A percentile compares a stretch with the other conserved stretches of the same genome.
Conservation (phyloP, 2,329 filamentous ascomycete genomes). For the Periconia sp. region DNA sequence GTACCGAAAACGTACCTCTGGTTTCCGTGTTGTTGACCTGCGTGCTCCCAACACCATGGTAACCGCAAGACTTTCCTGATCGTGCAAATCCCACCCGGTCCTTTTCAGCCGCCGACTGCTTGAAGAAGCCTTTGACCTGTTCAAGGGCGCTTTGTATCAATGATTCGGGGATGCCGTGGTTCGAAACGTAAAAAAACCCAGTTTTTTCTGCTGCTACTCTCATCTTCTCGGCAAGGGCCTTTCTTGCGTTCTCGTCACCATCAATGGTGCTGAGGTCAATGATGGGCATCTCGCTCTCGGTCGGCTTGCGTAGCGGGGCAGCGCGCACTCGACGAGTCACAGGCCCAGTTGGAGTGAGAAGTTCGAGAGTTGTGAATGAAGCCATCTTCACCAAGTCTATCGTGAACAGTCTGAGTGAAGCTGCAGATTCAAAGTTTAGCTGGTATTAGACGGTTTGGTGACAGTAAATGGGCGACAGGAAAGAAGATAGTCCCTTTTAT, state of each 20-base stretch:
- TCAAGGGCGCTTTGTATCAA: background rate
- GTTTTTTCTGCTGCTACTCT: slow-evolving; percentile 8
- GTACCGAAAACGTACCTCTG: background rate
- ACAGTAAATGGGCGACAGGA: too few species aligned
- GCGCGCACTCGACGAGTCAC: background rate
- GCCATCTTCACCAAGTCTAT: background rate
- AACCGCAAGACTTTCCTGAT: background rate
- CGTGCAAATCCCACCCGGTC: background rate
- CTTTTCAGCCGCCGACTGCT: background rate
- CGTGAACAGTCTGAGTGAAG: too few species aligned
- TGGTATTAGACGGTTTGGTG: too few species aligned
- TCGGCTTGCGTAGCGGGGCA: background rate
- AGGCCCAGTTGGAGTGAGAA: background rate
- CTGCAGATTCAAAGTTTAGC: too few species aligned
- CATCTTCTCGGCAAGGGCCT: slow-evolving; percentile 38
- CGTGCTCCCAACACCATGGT: background rate
- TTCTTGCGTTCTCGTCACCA: slow-evolving; percentile 42
- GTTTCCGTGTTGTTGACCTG: background rate
- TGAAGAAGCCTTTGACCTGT: background rate
- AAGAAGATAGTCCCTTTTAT: too few species aligned
- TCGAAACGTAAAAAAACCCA: slow-evolving; percentile 13
- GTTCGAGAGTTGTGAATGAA: background rate
- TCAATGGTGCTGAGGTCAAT: slow-evolving; percentile 39
- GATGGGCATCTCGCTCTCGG: slow-evolving; percentile 37
- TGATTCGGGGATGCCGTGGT: slow-evolving; percentile 31